Percentiles rank a stretch among this genome's conserved stretches.
Evolutionary conservation across 2,329 filamentous ascomycete genomes (phyloP).

Genomic region (Xylariales sp.): DNA sequence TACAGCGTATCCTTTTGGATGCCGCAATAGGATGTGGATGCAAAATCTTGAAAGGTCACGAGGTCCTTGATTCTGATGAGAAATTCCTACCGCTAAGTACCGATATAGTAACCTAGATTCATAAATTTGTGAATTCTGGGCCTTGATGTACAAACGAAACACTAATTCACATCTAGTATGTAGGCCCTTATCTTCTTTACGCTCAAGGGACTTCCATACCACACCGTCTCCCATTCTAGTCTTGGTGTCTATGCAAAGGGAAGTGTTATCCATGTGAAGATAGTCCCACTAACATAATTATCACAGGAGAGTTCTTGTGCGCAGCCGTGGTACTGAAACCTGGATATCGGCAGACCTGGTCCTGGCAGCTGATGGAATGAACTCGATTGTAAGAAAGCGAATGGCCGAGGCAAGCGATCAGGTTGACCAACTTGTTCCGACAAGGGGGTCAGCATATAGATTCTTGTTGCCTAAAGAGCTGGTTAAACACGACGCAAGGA

Average conservation of each 20-base stretch:
- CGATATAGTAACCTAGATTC: too few relatives aligned
- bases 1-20: constrained; percentile 41
- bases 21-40: constrained; percentile 41
- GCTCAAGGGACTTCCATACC: background rate
- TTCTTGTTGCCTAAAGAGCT: constrained; percentile 62
- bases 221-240: background rate
- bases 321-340: constrained; percentile 23
- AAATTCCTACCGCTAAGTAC: constrained; percentile 33
- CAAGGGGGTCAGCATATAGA: constrained; percentile 65
- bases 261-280: background rate
- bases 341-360: constrained; percentile 61
- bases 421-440: constrained; percentile 57
- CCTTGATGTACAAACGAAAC: background rate
- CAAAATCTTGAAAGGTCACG: constrained; percentile 39
- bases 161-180: constrained; percentile 30
- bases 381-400: constrained; percentile 57
- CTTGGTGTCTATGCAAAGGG: background rate
- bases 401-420: constrained; percentile 54
- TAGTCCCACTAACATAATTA: constrained; percentile 21
- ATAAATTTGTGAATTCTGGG: background rate
- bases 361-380: constrained; percentile 66
- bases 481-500: constrained; percentile 60
- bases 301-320: constrained; percentile 41
- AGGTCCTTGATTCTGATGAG: constrained; percentile 45
- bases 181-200: constrained; percentile 1